These are phyloP conservation scores for Fraxinus dipetala DNA, from an alignment of 305 asterid species.

Conservation along the genomic window DNA sequence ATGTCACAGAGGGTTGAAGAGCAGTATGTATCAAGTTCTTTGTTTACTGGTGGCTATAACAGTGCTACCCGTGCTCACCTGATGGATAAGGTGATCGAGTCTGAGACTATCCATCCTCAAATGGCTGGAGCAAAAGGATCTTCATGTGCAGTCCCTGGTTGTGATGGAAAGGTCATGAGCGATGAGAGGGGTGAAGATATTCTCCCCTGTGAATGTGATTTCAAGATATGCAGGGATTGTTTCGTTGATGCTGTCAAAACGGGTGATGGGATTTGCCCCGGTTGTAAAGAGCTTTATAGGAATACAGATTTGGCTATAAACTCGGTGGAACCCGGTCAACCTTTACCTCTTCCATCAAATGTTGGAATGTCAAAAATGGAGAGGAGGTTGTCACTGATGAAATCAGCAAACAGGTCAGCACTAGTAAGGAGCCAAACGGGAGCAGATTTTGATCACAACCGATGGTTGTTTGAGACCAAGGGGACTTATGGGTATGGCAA, in stretches of 20 bases:
- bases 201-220: constrained; percentile 92
- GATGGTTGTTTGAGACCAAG: constrained; percentile 93
- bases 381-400: constrained; percentile 82
- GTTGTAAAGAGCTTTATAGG: constrained; percentile 88
- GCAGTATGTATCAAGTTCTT: constrained; percentile 84
- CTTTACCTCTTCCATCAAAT: constrained; percentile 59
- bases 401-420: constrained; percentile 63
- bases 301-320: constrained; percentile 50
- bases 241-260: constrained; percentile 70
- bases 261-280: constrained; percentile 85
- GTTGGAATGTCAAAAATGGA: constrained; percentile 81
- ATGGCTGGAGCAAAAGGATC: constrained; percentile 96
- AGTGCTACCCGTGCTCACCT: constrained; percentile 87
- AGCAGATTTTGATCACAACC: constrained; percentile 81
- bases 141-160: constrained; percentile 74
- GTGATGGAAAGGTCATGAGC: constrained; percentile 90
- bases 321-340: constrained; percentile 45
- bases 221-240: constrained; percentile 94
- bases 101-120: constrained; percentile 84
- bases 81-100: constrained; percentile 96
- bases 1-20: constrained; percentile 90
- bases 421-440: constrained; percentile 80
- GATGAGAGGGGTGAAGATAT: constrained; percentile 88
- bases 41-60: constrained; percentile 87
- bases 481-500: constrained; percentile 97